phyloP scores from a whole-genome alignment of 345 rosid species.

The Salix purpurea region DNA sequence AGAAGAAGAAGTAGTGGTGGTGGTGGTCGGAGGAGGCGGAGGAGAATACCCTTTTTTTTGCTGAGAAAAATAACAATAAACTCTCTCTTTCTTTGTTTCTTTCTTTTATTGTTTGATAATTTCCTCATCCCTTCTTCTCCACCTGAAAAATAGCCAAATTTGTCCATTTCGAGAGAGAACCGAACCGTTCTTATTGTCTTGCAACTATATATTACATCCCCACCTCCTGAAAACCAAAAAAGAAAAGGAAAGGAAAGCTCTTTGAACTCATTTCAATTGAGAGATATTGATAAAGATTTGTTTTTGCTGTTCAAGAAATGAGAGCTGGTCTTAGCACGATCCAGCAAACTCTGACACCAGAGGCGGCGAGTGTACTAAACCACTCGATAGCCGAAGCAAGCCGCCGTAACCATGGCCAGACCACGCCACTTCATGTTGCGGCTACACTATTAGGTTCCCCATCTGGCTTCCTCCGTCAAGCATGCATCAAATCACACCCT shows the following conservation, averaged over 20 bases:
- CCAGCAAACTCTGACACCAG: constrained; percentile 97
- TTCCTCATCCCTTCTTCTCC: not conserved
- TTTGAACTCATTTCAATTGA: not conserved
- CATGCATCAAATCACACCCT: constrained; percentile 96
- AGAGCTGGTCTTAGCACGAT: constrained; percentile 92
- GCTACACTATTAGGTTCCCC: constrained; percentile 75
- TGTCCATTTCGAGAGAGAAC: not conserved
- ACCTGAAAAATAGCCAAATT: not conserved
- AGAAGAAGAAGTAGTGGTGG: not conserved
- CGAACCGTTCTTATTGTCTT: not conserved
- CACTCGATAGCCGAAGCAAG: constrained; percentile 86
- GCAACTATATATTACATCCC: not conserved
- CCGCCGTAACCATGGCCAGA: constrained; percentile 89
- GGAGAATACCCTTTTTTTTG: not conserved
- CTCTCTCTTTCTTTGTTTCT: not conserved
- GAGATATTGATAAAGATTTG: not conserved
- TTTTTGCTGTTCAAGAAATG: constrained; percentile 37
- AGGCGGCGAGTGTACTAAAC: constrained; percentile 82
- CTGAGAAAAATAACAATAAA: too few relatives aligned
- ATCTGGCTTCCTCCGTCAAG: constrained; percentile 87
- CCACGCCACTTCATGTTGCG: constrained; percentile 97
- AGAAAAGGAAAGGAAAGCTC: too few relatives aligned
- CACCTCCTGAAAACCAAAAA: not conserved
- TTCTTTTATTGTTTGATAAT: not conserved
- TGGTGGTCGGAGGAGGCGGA: not conserved